Base-by-base conservation (phyloP, 192 early-diverging fungal species). In the Rhizophagus clarus region DNA sequence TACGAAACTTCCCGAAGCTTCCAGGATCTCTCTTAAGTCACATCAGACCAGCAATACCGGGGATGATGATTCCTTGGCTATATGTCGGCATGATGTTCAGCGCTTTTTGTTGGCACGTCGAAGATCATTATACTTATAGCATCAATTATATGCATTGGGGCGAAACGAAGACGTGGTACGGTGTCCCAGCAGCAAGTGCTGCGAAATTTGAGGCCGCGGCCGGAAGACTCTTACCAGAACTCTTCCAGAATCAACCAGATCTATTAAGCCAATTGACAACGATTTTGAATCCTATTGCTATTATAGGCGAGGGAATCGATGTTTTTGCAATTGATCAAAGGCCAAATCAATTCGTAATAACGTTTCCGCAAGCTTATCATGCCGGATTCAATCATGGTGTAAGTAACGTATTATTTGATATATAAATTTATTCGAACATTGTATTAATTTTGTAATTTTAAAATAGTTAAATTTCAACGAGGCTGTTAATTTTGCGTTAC, bases 111-210 rank as follows among this genome's bases (percentile, higher is more conserved):
- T 99, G 97, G 97, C 97, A 99, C 80, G 94, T 94, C 61, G 97
- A 99, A 85, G 97, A 99, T 83, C 97, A 98, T 84, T 97, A 94
- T 83, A 97, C 95, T 6, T 98, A 97, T 82, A 96, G 95, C 26
- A 93, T 97, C 88, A 99, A 99, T 86, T 99, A 99, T 86, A 92
- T 92, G 87, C 96, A 98, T 80, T 93, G 90, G 91, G 97, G 97
- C 12, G 97, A 96, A 80, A 95, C 97, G 60, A 99, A 99, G 87
- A 99, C 97, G 0, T 99, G 97, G 97, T 99, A 99, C 82, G 96
- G 96, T 20, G 91, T 99, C 29, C 97, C 97, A 3, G 94, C 92
- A 0, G 85, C 88, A 10, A 88, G 93, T 72, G 95, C 96, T 0
- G 86, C 85, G 61, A 88, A 87, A 81, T 98, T 99, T 79, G 97